Evolutionary conservation across 176 grass and related monocot species (phyloP).

Genomic region (Stipa capillata): DNA sequence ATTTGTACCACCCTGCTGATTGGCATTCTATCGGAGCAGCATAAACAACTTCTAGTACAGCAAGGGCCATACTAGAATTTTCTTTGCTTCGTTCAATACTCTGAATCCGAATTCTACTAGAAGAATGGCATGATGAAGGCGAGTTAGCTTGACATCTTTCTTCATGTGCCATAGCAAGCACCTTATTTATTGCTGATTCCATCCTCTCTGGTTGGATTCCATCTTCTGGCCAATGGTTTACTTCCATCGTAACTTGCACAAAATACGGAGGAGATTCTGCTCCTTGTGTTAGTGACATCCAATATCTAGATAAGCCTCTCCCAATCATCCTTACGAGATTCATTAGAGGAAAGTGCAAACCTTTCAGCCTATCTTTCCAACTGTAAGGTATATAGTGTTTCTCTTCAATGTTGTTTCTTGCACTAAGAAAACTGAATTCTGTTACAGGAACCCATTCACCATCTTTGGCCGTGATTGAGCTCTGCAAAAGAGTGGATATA

Average conservation of each 20-base stretch:
- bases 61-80: conserved; percentile 65
- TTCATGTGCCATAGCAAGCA: conserved; percentile 70
- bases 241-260: conserved; percentile 93
- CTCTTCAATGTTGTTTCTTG: conserved; percentile 57
- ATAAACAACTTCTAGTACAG: conserved; percentile 95
- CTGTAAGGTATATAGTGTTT: conserved; percentile 30
- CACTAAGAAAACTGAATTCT: conserved; percentile 72
- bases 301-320: conserved; percentile 79
- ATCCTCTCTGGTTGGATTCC: conserved; percentile 95
- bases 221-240: conserved; percentile 90
- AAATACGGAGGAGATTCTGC: conserved; percentile 96
- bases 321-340: conserved; percentile 50
- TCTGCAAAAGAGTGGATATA: conserved; percentile 89
- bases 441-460: conserved; percentile 95
- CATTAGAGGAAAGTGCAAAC: conserved; percentile 47
- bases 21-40: conserved; percentile 71
- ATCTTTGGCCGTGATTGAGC: conserved; percentile 91
- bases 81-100: conserved; percentile 89
- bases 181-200: conserved; percentile 88
- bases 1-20: conserved; percentile 64
- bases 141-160: conserved; percentile 65
- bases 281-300: conserved; percentile 89
- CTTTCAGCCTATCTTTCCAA: conserved; percentile 40
- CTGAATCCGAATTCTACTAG: conserved; percentile 79
- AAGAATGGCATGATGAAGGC: conserved; percentile 56